Evolutionary conservation across 257 asterid genomes (phyloP).

Genomic region (Mentha longifolia): DNA sequence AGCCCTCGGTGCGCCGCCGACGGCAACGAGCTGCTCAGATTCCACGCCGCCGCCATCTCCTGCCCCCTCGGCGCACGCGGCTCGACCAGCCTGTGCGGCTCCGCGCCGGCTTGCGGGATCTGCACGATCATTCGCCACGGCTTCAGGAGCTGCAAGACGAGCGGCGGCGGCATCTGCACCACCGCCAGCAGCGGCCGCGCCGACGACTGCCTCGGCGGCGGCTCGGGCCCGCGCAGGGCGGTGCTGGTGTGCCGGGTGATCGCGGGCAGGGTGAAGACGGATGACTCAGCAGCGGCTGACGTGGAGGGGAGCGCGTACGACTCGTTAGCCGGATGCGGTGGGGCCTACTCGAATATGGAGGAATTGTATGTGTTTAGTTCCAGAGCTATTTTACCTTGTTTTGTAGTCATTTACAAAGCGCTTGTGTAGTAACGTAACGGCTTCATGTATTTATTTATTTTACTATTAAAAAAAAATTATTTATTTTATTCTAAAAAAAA

Average conservation of each 20-base stretch:
- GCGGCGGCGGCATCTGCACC: constrained; percentile 73
- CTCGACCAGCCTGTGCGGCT: constrained; percentile 74
- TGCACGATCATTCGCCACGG: constrained; percentile 84
- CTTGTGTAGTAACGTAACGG: constrained; percentile 26
- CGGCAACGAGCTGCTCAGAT: constrained; percentile 91
- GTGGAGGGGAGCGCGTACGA: constrained; percentile 44
- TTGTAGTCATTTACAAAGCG: constrained; percentile 57
- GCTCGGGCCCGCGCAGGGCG: constrained; percentile 50
- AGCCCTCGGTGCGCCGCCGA: constrained; percentile 94
- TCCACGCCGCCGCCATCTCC: constrained; percentile 71
- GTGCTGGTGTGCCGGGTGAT: constrained; percentile 94
- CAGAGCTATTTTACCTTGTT: constrained; percentile 58
- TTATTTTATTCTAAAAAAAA: too few relatives aligned
- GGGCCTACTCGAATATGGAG: constrained; percentile 52
- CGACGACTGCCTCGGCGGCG: constrained; percentile 56
- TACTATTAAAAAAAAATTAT: not conserved
- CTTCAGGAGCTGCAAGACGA: constrained; percentile 48
- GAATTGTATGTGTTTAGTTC: constrained; percentile 52
- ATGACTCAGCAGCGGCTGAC: constrained; percentile 38
- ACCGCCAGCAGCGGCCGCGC: constrained; percentile 94
- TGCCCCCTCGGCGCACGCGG: constrained; percentile 82
- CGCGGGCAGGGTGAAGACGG: constrained; percentile 76
- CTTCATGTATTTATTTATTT: not conserved
- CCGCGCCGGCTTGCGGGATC: constrained; percentile 72
- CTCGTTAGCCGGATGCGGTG: constrained; percentile 46